Conservation (phyloP, 129 eudicot species). For the Flaveria robusta region DNA sequence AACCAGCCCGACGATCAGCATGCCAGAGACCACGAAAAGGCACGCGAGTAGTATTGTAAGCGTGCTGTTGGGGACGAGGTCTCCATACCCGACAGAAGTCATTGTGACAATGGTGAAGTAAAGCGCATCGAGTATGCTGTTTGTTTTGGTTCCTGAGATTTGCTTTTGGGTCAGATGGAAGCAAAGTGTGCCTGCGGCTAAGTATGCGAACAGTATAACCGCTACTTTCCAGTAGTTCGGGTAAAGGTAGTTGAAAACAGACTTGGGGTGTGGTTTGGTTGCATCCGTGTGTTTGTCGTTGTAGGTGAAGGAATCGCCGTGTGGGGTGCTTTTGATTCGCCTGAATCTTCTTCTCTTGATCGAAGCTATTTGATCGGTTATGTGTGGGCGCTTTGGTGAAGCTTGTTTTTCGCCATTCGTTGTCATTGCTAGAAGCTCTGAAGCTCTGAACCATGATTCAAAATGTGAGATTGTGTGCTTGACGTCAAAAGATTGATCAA, state of each 20-base stretch:
- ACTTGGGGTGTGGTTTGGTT: conserved; percentile 30
- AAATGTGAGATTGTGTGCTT: background rate
- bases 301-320: conserved; percentile 36
- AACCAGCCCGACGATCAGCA: conserved; percentile 56
- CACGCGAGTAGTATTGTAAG: conserved; percentile 77
- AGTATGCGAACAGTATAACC: conserved; percentile 41
- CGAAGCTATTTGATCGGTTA: conserved; percentile 23
- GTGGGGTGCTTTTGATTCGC: conserved; percentile 69
- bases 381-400: conserved; percentile 24
- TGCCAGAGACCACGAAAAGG: conserved; percentile 71
- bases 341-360: conserved; percentile 60
- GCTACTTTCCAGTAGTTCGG: conserved; percentile 58
- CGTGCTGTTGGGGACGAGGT: conserved; percentile 58
- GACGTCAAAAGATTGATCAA: background rate
- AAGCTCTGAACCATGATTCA: conserved; percentile 1
- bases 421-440: conserved; percentile 28
- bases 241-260: conserved; percentile 45
- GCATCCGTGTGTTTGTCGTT: conserved; percentile 21
- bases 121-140: conserved; percentile 63
- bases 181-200: conserved; percentile 55
- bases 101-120: conserved; percentile 89
- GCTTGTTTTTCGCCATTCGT: conserved; percentile 29
- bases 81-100: conserved; percentile 94
- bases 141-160: conserved; percentile 56
- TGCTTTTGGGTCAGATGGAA: conserved; percentile 56